Base-by-base conservation (phyloP, 129 eudicot species). In the Rutidosis leptorrhynchoides region DNA sequence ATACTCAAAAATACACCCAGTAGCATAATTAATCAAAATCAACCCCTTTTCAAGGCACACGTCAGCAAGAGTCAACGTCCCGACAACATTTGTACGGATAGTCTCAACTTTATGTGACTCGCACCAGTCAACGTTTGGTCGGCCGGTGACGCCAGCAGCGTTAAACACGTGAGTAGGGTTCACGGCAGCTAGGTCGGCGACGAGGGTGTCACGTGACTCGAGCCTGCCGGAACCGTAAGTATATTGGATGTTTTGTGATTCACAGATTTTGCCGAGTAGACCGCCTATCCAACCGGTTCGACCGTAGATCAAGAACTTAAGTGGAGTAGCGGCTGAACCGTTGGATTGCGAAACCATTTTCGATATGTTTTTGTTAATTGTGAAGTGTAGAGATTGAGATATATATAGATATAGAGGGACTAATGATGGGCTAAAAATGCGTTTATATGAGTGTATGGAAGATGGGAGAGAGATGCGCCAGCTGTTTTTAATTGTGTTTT, bases 81-180 rank as follows among this genome's bases (percentile, higher is more conserved):
- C 93, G 40, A 77, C 93, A 7, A 85, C 93, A 33, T 85, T 85
- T 28, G 93, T 78, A 2, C 88, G 67, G 17, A 85, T 80, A 5
- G 93, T 85, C 74, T 85, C 93, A 25, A 80, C 93, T 77, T 85
- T 85, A 42, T 82, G 88, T 2, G 88, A 67, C 59, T 85, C 93
- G 48, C 93, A 85, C 93, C 93, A 86, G 76, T 86, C 93, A 32
- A 86, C 93, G 77, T 86, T 86, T 4, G 93, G 93, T 0, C 93
- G 77, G 67, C 86, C 88, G 26, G 88, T 86, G 5, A 86, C 93
- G 2, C 93, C 93, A 29, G 93, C 93, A 24, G 93, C 88, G 68
- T 86, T 86, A 78, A 86, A 82, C 1, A 83, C 85, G 23, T 86
- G 93, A 1, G 86, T 80, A 4, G 93, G 93, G 52, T 65, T 68